Evolutionary conservation across 1,284 basidiomycete species (phyloP).

Genomic region (Porodaedalea pini): DNA sequence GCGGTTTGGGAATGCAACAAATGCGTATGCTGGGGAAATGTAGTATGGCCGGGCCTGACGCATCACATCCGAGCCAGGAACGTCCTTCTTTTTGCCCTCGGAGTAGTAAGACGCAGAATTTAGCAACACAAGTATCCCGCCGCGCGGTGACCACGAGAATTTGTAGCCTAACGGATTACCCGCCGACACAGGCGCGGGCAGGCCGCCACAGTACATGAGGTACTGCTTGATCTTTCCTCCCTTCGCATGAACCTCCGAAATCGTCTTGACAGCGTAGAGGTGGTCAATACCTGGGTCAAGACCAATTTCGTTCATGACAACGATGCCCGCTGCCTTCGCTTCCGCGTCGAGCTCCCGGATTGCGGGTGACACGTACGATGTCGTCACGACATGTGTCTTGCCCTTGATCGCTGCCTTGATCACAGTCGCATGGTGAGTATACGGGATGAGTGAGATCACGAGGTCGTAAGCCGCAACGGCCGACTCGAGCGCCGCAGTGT

Average conservation of each 20-base stretch:
- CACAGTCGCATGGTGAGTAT: slow-evolving; percentile 87
- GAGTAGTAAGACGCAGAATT: slow-evolving; percentile 85
- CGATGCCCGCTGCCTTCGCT: slow-evolving; percentile 86
- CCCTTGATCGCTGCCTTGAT: slow-evolving; percentile 95
- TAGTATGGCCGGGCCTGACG: slow-evolving; percentile 87
- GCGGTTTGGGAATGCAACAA: slow-evolving; percentile 97
- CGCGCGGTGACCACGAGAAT: slow-evolving; percentile 98
- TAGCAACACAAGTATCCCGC: slow-evolving; percentile 91
- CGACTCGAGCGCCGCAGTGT: slow-evolving; percentile 70
- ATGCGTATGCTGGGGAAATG: slow-evolving; percentile 93
- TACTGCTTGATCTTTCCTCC: slow-evolving; percentile 98
- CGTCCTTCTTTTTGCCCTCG: slow-evolving; percentile 59
- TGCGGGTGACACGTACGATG: slow-evolving; percentile 88
- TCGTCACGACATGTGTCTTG: slow-evolving; percentile 95
- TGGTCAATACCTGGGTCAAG: slow-evolving; percentile 95
- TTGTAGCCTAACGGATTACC: slow-evolving; percentile 99
- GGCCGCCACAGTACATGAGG: slow-evolving; percentile 95
- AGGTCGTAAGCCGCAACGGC: slow-evolving; percentile 87
- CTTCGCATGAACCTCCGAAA: slow-evolving; percentile 89
- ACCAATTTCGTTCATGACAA: slow-evolving; percentile 98
- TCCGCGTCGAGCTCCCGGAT: slow-evolving; percentile 87
- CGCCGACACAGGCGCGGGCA: slow-evolving; percentile 87
- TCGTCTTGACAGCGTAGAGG: slow-evolving; percentile 95
- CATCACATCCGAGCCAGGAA: slow-evolving; percentile 80
- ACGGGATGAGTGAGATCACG: slow-evolving; percentile 96